phyloP scores from a whole-genome alignment of 768 basidiomycete species.

The Sarcomyxa edulis region DNA sequence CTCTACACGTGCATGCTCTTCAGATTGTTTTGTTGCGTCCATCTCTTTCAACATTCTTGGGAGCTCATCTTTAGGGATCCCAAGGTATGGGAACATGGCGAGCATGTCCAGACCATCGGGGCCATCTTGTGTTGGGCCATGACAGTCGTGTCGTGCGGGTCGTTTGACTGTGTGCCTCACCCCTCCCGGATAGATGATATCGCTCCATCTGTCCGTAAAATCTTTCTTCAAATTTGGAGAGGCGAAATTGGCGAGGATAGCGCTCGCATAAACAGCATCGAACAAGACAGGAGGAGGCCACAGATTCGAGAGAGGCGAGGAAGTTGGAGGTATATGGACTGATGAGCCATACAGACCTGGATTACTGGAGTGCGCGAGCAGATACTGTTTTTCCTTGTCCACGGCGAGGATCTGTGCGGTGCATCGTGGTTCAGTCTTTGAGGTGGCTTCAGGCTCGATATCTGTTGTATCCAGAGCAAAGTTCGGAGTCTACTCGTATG shows the following conservation, averaged over 20 bases:
- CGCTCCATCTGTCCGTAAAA: constrained; percentile 6
- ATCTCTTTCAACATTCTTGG: constrained; percentile 8
- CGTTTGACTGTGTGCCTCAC: not conserved
- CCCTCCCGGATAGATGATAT: constrained; percentile 1
- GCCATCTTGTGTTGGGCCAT: no score
- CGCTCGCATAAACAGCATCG: constrained; percentile 13
- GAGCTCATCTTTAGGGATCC: constrained; percentile 10
- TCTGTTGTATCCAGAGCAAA: no score
- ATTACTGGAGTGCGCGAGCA: no score
- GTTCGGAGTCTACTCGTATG: no score
- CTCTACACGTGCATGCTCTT: constrained; percentile 9
- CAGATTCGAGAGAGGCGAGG: no score
- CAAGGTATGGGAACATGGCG: constrained; percentile 9
- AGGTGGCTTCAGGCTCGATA: no score
- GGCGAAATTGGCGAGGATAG: constrained; percentile 12
- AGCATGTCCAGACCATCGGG: constrained; percentile 10
- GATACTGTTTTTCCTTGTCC: no score
- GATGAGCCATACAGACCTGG: constrained; percentile 4
- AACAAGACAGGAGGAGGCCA: constrained; percentile 15
- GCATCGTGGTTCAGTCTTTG: constrained; percentile 8
- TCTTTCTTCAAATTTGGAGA: constrained; percentile 4
- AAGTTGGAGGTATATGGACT: constrained; percentile 8
- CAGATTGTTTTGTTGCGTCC: constrained; percentile 6
- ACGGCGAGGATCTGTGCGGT: constrained; percentile 12
- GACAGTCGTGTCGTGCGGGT: no score